Evolutionary conservation across 148 eudicot genomes (phyloP).

Genomic region (Heliosperma pusillum): DNA sequence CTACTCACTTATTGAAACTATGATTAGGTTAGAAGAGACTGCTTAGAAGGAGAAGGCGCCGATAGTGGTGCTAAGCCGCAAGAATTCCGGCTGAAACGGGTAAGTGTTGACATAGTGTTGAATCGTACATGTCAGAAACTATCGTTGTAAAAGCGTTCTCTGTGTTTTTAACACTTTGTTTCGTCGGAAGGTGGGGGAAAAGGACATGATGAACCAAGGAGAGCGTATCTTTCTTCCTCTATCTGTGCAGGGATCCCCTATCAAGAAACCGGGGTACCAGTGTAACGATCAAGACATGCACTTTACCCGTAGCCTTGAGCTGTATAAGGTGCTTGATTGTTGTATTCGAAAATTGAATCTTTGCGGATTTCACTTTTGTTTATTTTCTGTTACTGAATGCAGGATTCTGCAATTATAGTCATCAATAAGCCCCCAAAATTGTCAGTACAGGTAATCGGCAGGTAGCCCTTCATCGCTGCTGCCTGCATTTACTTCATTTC

Average conservation of each 20-base stretch:
- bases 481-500: neutral
- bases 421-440: slow-evolving; percentile 90
- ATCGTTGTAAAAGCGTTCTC: neutral
- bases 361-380: neutral
- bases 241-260: slow-evolving; percentile 47
- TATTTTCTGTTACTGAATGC: neutral
- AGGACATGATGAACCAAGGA: slow-evolving; percentile 64
- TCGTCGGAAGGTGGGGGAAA: slow-evolving; percentile 64
- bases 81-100: slow-evolving; percentile 54
- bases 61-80: slow-evolving; percentile 26
- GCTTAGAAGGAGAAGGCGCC: slow-evolving; percentile 22
- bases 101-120: slow-evolving; percentile 24
- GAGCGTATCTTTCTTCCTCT: slow-evolving; percentile 72
- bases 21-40: slow-evolving; percentile 76
- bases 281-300: slow-evolving; percentile 56
- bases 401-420: slow-evolving; percentile 89
- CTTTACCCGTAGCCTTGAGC: slow-evolving; percentile 58
- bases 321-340: slow-evolving; percentile 65
- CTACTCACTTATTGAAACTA: neutral
- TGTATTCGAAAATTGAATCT: neutral
- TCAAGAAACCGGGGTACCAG: slow-evolving; percentile 30
- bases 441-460: slow-evolving; percentile 80
- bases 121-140: neutral
- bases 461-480: slow-evolving; percentile 19
- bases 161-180: slow-evolving; percentile 5